A percentile compares a stretch with the other conserved stretches of the same genome.
phyloP scores from a whole-genome alignment of 768 basidiomycete species.

The Naganishia antarctica region DNA sequence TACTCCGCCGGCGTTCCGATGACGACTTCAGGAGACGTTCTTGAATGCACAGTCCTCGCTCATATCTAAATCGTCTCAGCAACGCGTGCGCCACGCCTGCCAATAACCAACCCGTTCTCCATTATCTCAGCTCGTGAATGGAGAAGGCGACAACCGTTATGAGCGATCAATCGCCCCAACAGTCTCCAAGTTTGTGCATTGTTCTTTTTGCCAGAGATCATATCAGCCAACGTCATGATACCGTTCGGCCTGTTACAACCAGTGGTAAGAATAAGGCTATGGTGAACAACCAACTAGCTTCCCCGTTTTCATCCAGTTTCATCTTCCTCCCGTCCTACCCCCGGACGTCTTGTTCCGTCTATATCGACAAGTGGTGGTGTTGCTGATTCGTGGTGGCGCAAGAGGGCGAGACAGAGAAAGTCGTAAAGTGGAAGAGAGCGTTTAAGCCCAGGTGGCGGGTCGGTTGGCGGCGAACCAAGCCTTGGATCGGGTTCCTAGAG shows the following conservation, averaged over 20 bases:
- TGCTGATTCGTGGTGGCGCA: constrained; percentile 1
- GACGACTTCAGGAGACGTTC: too few relatives aligned
- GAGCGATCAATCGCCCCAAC: too few relatives aligned
- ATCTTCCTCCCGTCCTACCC: not conserved
- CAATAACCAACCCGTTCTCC: not conserved
- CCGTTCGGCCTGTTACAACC: constrained; percentile 21
- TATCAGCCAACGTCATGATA: constrained; percentile 21
- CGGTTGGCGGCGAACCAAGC: constrained; percentile 50
- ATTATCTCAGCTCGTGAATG: too few relatives aligned
- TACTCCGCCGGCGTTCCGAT: too few relatives aligned
- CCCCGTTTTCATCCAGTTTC: not conserved
- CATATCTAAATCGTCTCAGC: too few relatives aligned
- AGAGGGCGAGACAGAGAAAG: not conserved
- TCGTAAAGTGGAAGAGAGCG: constrained; percentile 20
- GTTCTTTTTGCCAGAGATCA: constrained; percentile 21
- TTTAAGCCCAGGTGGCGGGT: constrained; percentile 46
- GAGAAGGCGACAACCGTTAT: too few relatives aligned
- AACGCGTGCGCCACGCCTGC: too few relatives aligned
- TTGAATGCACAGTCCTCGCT: too few relatives aligned
- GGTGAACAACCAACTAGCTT: constrained; percentile 14
- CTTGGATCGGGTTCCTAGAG: constrained; percentile 43
- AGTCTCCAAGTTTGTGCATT: constrained; percentile 23
- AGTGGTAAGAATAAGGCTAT: constrained; percentile 14
- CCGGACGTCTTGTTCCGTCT: not conserved
- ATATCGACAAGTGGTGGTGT: constrained; percentile 16